Evolutionary conservation across 2,329 filamentous ascomycete genomes (phyloP), one percentile per base, ranked within the genome.

Genomic region (Curvularia verruculosa): DNA sequence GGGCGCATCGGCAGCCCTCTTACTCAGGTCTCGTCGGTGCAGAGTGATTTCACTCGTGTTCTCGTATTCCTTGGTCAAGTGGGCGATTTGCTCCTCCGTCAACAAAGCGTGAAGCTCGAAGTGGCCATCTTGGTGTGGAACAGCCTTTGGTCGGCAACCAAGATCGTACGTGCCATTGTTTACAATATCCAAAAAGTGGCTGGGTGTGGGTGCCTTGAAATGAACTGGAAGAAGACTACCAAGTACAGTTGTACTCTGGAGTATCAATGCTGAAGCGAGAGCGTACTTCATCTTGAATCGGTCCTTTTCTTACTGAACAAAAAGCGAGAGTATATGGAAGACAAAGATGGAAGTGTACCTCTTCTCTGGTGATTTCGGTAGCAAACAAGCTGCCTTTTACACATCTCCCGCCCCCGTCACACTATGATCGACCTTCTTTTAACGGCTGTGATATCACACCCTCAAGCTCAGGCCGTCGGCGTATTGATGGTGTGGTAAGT

Each of bases 81-180:
- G 61, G 13, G 62, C 60, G 23, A 75, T 70, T 48, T 75, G 72
- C n/a, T 68, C 63, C 49, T 75, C 72, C 6, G 70, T 72, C 39
- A 75, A 60, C 36, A 74, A 59, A 19, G 72, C 72, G 49, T 74
- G 70, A 5, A 75, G 66, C 23, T 63, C 69, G 59, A 71, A 74
- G 26, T 68, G 59, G 3, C 70, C 71, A 56, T 73, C 68, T 5
- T 70, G 60, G 10, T 67, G 64, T 3, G 69, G 68, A 36, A 70
- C 61, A 18, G 71, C 72, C 54, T 70, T 58, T n/a, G 72, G 66
- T 50, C 70, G 60, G 63, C 72, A 75, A 39, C 72, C 72, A 55
- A 74, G 69, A 60, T 75, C 72, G 56, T 71, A 72, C 8, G 70
- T 73, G 49, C 71, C 70, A 45, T 75, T 75, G 57, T 67, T 66